Evolutionary conservation across 495 filamentous ascomycete genomes (phyloP), one percentile per base, ranked within the genome.

Genomic region (Rhizodiscina lignyota): DNA sequence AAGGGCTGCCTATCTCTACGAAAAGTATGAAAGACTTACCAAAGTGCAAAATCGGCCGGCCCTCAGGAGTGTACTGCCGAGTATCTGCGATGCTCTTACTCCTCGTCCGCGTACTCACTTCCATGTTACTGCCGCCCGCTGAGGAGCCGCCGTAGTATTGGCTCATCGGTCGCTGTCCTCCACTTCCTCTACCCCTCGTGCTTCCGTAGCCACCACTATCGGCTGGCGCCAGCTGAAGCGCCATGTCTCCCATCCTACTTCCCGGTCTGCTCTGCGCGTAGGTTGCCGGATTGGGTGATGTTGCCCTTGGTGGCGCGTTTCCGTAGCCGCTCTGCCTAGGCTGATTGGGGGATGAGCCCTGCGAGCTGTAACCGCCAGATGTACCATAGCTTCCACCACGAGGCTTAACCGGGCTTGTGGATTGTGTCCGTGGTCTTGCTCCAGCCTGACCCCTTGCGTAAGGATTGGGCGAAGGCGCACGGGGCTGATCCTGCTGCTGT

Each of bases 41-140:
- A 56, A 82, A 94, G 59, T 92, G 81, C 49, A 99, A 50, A 48
- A 96, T 86, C 30, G 78, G 73, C 38, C 80, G 71, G 20, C 89
- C 91, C 51, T 94, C 86, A 43, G 73, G 70, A 22, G 80, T 86
- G 46, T 74, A 83, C 43, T 86, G 82, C 39, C 77, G 60, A 10
- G 60, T 63, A 21, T 77, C 74, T 22, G 75, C 83, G 40, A 83
- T 63, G 43, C 86, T 92, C 62, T 82, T 79, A 51, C 85, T 93
- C 42, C 87, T 64, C 35, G 67, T 71, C 41, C 51, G n/a, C n/a
- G n/a, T 62, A 44, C 21, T 40, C 38, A 34, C 13, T 38, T 47
- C 54, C 51, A 27, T 36, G 15, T 16, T 35, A 21, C 5, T 13
- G 24, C 24, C 24, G 24, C 36, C 40, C 33, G 56, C 46, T 22